Conservation (phyloP, 345 rosid species). For the Citrus inodora region DNA sequence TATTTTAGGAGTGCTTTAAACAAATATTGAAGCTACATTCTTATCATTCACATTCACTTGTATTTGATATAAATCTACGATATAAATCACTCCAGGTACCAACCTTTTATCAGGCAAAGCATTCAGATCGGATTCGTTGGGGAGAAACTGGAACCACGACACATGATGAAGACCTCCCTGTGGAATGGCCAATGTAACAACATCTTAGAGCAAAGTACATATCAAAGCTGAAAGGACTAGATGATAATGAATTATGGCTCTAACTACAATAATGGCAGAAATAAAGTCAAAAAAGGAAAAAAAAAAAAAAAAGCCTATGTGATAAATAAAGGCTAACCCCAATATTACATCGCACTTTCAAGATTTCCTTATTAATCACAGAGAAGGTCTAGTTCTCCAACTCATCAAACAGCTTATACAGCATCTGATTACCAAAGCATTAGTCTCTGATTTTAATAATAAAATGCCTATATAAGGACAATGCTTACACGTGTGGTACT, state of each 20-base stretch:
- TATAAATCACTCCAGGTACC: neutral
- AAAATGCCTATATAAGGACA: neutral
- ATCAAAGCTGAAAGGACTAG: neutral
- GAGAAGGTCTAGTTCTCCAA: neutral
- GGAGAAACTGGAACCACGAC: slow-evolving; percentile 98
- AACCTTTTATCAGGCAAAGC: slow-evolving; percentile 74
- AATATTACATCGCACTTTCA: neutral
- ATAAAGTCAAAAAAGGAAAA: neutral
- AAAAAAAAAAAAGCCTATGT: neutral
- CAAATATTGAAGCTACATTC: neutral
- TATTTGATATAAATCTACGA: slow-evolving; percentile 9
- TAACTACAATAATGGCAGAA: neutral
- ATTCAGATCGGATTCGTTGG: slow-evolving; percentile 73
- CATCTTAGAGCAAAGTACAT: neutral
- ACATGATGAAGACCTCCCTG: slow-evolving; percentile 88
- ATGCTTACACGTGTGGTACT: neutral
- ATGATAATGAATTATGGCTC: neutral
- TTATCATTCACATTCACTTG: slow-evolving; percentile 1
- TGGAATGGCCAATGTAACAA: slow-evolving; percentile 5
- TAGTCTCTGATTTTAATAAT: neutral
- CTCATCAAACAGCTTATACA: neutral
- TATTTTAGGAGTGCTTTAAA: slow-evolving; percentile 11
- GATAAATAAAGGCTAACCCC: neutral
- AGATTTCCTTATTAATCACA: neutral
- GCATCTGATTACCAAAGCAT: neutral